Percentiles rank a stretch among this genome's conserved stretches.
These are phyloP conservation scores for Ceratocystis smalleyi DNA, from an alignment of 2,329 filamentous ascomycete species.

Conservation along the genomic window DNA sequence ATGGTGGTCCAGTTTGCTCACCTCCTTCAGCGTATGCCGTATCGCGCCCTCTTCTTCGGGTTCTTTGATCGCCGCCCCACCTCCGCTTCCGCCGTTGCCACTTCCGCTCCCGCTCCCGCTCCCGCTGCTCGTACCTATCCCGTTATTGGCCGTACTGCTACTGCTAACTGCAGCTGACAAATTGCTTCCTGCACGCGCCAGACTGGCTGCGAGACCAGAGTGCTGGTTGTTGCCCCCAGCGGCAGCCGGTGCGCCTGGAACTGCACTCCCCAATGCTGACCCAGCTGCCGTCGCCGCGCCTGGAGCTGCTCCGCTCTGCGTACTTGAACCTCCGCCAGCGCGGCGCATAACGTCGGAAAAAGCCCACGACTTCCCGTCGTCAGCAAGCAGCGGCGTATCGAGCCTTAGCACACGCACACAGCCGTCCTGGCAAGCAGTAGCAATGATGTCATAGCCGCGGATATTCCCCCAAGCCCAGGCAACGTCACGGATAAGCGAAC, in stretches of 20 bases:
- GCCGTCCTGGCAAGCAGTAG: slow-evolving; percentile 85
- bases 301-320: background rate
- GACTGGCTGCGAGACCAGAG: slow-evolving; percentile 13
- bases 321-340: slow-evolving; percentile 18
- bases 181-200: slow-evolving; percentile 18
- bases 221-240: slow-evolving; percentile 23
- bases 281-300: slow-evolving; percentile 24
- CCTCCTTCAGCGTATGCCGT: slow-evolving; percentile 44
- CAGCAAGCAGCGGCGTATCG: slow-evolving; percentile 38
- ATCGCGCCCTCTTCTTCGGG: slow-evolving; percentile 47
- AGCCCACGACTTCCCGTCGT: slow-evolving; percentile 37
- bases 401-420: slow-evolving; percentile 77
- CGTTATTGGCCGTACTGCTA: background rate
- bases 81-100: slow-evolving; percentile 34
- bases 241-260: slow-evolving; percentile 22
- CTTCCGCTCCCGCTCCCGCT: background rate
- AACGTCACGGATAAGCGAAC: slow-evolving; percentile 67
- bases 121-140: background rate
- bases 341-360: slow-evolving; percentile 27
- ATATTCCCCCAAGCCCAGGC: slow-evolving; percentile 89
- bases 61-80: background rate
- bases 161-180: slow-evolving; percentile 5
- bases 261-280: slow-evolving; percentile 16
- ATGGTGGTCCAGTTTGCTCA: slow-evolving; percentile 51
- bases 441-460: slow-evolving; percentile 75